phyloP scores from a whole-genome alignment of 2,329 filamentous ascomycete species.

The Pezicula neosporulosa region DNA sequence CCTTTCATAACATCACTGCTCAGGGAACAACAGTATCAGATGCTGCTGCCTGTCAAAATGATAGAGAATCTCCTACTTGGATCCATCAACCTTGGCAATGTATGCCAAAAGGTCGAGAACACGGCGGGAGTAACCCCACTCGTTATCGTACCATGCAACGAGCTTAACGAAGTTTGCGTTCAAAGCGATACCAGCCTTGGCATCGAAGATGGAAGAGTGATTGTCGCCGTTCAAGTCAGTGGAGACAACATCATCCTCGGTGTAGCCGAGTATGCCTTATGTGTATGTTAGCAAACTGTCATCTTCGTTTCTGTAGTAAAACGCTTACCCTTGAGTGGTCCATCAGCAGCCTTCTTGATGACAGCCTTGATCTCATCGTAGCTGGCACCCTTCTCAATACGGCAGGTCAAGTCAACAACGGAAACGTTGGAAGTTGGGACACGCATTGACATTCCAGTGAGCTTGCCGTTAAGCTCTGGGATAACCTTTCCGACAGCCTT shows the following conservation, averaged over 20 bases:
- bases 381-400: slow-evolving; percentile 82
- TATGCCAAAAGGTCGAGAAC: slow-evolving; percentile 78
- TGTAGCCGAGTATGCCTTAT: slow-evolving; percentile 83
- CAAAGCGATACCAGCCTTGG: slow-evolving; percentile 97
- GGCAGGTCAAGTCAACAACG: slow-evolving; percentile 94
- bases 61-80: slow-evolving; percentile 25
- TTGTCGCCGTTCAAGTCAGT: slow-evolving; percentile 89
- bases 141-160: slow-evolving; percentile 86
- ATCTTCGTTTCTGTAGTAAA: neutral
- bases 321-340: slow-evolving; percentile 75
- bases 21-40: slow-evolving; percentile 24
- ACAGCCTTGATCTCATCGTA: slow-evolving; percentile 92
- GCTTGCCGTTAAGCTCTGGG: slow-evolving; percentile 96
- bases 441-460: slow-evolving; percentile 99
- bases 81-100: slow-evolving; percentile 70
- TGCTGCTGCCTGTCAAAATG: slow-evolving; percentile 12
- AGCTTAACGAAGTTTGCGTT: slow-evolving; percentile 99
- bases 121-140: slow-evolving; percentile 99
- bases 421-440: slow-evolving; percentile 98
- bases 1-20: slow-evolving; percentile 27
- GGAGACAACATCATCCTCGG: slow-evolving; percentile 95
- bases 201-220: slow-evolving; percentile 97
- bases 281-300: slow-evolving; percentile 10
- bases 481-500: slow-evolving; percentile 99
- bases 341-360: slow-evolving; percentile 84